These are phyloP conservation scores for Amanita molliuscula DNA, from an alignment of 768 basidiomycete genomes.

Conservation along the genomic window DNA sequence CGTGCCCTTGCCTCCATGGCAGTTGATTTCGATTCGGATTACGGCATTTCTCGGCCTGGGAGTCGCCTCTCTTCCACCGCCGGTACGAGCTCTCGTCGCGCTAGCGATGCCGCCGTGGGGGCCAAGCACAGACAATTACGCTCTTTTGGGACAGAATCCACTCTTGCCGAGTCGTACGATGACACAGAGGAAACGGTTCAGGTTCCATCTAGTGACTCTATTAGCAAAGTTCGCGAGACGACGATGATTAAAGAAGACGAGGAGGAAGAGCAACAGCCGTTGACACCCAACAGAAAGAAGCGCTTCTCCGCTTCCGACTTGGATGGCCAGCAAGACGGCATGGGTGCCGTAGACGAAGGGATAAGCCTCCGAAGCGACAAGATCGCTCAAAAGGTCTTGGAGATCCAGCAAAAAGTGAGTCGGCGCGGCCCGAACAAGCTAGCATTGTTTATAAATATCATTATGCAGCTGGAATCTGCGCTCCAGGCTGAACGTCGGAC, in stretches of 20 bases:
- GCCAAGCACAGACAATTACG: slow-evolving; percentile 43
- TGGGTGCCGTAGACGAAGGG: slow-evolving; percentile 80
- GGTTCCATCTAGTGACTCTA: slow-evolving; percentile 12
- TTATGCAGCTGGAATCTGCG: slow-evolving; percentile 61
- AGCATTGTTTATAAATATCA: not conserved
- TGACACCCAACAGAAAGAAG: slow-evolving; percentile 49
- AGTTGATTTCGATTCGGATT: slow-evolving; percentile 70
- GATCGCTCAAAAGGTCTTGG: slow-evolving; percentile 79
- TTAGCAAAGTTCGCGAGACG: slow-evolving; percentile 32
- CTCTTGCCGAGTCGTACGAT: slow-evolving; percentile 60
- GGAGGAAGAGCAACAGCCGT: slow-evolving; percentile 34
- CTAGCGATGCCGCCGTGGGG: slow-evolving; percentile 39
- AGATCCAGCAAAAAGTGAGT: slow-evolving; percentile 85
- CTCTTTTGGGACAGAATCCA: slow-evolving; percentile 73
- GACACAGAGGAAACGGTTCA: slow-evolving; percentile 25
- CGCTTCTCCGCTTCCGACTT: slow-evolving; percentile 67
- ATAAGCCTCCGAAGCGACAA: slow-evolving; percentile 79
- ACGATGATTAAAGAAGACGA: slow-evolving; percentile 47
- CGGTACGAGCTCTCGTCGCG: slow-evolving; percentile 42
- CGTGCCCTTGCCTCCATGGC: slow-evolving; percentile 79
- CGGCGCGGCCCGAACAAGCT: not conserved
- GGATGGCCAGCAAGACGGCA: slow-evolving; percentile 62
- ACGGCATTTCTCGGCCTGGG: slow-evolving; percentile 55
- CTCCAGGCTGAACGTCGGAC: slow-evolving; percentile 46
- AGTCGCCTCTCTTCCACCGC: slow-evolving; percentile 45